A percentile compares a stretch with the other conserved stretches of the same genome.
Conservation (phyloP, 495 filamentous ascomycete species). For the Talaromyces ruber region DNA sequence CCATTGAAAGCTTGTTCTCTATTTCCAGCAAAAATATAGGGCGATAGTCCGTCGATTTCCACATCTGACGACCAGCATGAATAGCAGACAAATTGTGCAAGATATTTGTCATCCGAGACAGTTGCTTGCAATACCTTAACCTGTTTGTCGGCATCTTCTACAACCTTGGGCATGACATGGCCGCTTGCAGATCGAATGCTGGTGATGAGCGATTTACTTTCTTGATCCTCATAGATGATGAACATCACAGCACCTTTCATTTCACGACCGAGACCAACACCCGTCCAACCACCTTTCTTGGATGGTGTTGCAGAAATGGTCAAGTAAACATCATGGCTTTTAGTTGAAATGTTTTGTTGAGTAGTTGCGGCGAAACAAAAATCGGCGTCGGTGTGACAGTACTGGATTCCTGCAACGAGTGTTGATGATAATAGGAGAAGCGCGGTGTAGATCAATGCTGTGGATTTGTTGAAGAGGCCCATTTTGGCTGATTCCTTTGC, state of each 20-base stretch:
- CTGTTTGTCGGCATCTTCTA: neutral
- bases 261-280: neutral
- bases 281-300: conserved; percentile 2
- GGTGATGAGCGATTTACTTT: neutral
- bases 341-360: neutral
- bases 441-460: neutral
- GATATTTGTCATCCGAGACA: neutral
- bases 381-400: neutral
- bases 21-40: conserved; percentile 4
- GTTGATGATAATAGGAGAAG: neutral
- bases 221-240: conserved; percentile 5
- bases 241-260: conserved; percentile 8
- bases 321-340: conserved; percentile 3
- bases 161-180: conserved; percentile 4
- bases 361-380: conserved; percentile 3
- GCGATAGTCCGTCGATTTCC: neutral
- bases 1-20: conserved; percentile 7
- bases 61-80: conserved; percentile 4
- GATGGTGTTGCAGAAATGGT: conserved; percentile 2
- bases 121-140: conserved; percentile 1
- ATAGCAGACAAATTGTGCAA: conserved; percentile 3
- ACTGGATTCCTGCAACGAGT: neutral
- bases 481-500: neutral
- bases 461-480: neutral
- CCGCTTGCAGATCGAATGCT: conserved; percentile 6